Conservation (phyloP, 2,329 filamentous ascomycete genomes). For the Aspergillus quadrilineatus region DNA sequence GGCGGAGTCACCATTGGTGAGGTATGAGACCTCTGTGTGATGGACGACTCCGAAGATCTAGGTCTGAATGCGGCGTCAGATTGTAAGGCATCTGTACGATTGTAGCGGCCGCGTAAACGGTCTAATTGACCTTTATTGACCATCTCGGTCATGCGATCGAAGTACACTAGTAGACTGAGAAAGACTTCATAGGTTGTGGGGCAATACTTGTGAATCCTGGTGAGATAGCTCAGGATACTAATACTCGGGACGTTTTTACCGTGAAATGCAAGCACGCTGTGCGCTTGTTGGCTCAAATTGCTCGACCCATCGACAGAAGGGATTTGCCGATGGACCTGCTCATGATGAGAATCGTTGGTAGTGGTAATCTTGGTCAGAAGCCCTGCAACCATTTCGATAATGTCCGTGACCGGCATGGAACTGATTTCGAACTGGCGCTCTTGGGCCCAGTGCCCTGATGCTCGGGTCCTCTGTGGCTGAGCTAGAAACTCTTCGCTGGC, state of each 20-base stretch:
- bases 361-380: conserved; percentile 95
- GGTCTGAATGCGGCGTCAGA: conserved; percentile 18
- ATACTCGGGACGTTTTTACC: conserved; percentile 98
- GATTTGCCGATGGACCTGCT: conserved; percentile 77
- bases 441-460: conserved; percentile 46
- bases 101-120: conserved; percentile 46
- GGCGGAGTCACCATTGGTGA: conserved; percentile 40
- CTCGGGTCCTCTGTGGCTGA: conserved; percentile 48
- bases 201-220: conserved; percentile 97
- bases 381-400: conserved; percentile 98
- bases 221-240: conserved; percentile 92
- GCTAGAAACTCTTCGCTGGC: conserved; percentile 72
- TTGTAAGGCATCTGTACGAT: conserved; percentile 19
- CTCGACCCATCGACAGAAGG: conserved; percentile 59
- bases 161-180: conserved; percentile 90
- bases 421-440: conserved; percentile 86
- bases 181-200: conserved; percentile 99
- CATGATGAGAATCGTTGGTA: conserved; percentile 92
- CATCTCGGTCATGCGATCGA: conserved; percentile 96
- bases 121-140: conserved; percentile 80
- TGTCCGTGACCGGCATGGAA: conserved; percentile 92
- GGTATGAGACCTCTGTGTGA: conserved; percentile 21
- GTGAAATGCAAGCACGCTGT: conserved; percentile 86
- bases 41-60: conserved; percentile 21
- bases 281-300: conserved; percentile 64